These are phyloP conservation scores for Chloris gayana DNA, from an alignment of 176 grass and related monocot species.

Conservation along the genomic window DNA sequence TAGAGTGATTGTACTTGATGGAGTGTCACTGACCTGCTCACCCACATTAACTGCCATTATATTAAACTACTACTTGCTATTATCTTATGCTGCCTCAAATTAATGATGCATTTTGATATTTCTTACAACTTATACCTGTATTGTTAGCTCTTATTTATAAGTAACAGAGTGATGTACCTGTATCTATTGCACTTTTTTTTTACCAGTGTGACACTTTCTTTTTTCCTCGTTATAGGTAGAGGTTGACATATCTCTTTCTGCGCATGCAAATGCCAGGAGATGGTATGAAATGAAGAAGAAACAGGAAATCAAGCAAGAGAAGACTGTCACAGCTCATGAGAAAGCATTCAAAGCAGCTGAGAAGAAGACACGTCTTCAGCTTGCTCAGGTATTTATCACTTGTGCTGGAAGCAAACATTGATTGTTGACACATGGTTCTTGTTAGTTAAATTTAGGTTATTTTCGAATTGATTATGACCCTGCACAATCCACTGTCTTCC, in stretches of 20 bases:
- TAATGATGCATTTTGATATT: constrained; percentile 27
- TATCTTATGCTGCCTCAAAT: constrained; percentile 19
- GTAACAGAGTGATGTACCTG: constrained; percentile 8
- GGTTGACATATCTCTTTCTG: constrained; percentile 95
- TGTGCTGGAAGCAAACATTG: constrained; percentile 16
- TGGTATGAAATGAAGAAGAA: constrained; percentile 99
- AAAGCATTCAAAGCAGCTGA: constrained; percentile 99
- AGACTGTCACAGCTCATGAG: constrained; percentile 85
- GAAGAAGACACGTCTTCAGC: constrained; percentile 93
- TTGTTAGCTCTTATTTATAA: constrained; percentile 16
- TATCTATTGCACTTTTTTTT: neutral
- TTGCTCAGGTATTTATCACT: constrained; percentile 71
- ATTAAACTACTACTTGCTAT: neutral
- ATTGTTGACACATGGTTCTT: neutral
- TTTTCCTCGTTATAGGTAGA: constrained; percentile 80
- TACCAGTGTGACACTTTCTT: constrained; percentile 22
- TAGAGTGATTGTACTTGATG: constrained; percentile 1
- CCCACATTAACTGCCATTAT: neutral
- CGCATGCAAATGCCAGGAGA: constrained; percentile 94
- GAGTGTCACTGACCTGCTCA: neutral
- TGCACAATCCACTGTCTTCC: neutral
- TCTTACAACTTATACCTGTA: constrained; percentile 29
- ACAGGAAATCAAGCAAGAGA: constrained; percentile 96
- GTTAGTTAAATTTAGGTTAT: constrained; percentile 30
- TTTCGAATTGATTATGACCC: constrained; percentile 2